A percentile compares a stretch with the other conserved stretches of the same genome.
These are phyloP conservation scores for Globisporangium echinulatum DNA, from an alignment of 352 stramenopile species.

Conservation along the genomic window DNA sequence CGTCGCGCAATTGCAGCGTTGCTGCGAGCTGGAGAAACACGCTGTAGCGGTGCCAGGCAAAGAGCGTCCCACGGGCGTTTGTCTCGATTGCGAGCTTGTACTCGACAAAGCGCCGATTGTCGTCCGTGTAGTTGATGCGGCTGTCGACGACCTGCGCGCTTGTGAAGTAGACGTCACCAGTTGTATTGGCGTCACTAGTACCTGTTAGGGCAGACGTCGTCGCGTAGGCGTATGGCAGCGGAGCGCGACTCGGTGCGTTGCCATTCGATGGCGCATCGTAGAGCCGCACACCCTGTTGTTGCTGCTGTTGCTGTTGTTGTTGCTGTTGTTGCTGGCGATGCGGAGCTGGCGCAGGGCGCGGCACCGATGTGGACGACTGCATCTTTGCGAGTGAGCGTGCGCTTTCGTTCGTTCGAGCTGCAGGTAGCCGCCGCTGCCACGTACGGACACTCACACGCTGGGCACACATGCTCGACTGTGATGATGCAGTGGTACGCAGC, in stretches of 20 bases:
- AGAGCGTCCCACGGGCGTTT: constrained; percentile 31
- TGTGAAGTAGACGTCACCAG: constrained; percentile 8
- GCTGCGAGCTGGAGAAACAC: constrained; percentile 36
- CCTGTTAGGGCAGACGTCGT: not conserved
- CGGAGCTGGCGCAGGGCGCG: not conserved
- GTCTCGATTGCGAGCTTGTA: constrained; percentile 50
- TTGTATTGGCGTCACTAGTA: not conserved
- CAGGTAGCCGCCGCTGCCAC: not conserved
- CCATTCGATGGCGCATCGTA: constrained; percentile 5
- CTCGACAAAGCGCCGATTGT: constrained; percentile 28
- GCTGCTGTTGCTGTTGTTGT: not conserved
- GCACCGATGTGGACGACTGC: not conserved
- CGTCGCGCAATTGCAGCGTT: constrained; percentile 34
- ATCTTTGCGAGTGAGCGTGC: not conserved
- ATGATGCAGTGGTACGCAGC: too few relatives aligned
- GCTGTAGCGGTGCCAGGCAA: constrained; percentile 43
- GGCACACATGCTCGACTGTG: too few relatives aligned
- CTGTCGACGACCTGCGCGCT: constrained; percentile 11
- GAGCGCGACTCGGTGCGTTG: not conserved
- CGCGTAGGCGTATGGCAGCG: not conserved
- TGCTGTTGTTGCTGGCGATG: not conserved
- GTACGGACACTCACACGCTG: too few relatives aligned
- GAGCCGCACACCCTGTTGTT: constrained; percentile 6
- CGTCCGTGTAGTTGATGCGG: constrained; percentile 11
- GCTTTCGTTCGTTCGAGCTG: not conserved